phyloP scores from a whole-genome alignment of 2,329 filamentous ascomycete genomes.

The Nigrograna mackinnonii region DNA sequence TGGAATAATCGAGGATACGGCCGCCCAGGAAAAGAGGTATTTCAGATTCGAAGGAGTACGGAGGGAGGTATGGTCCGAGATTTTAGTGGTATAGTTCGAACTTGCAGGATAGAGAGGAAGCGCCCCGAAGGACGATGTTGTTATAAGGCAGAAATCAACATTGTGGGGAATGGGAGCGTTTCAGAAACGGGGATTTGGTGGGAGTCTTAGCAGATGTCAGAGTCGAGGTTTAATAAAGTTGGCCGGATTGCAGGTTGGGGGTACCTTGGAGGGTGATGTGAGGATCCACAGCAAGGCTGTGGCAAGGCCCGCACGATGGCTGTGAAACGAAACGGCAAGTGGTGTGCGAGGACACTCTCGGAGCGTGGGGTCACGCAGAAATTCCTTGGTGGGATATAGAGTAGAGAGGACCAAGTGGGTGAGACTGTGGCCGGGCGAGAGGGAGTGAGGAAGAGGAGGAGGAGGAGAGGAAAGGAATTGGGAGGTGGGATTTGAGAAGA shows the following conservation, averaged over 20 bases:
- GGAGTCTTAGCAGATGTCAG: conserved; percentile 17
- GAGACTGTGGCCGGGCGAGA: not conserved
- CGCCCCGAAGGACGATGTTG: conserved; percentile 38
- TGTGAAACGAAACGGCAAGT: conserved; percentile 21
- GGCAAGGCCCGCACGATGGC: conserved; percentile 30
- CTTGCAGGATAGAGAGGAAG: not conserved
- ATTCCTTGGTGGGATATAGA: too few relatives aligned
- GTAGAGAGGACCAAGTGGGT: too few relatives aligned
- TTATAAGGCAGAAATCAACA: conserved; percentile 43
- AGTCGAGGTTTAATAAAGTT: conserved; percentile 23
- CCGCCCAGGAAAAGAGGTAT: too few relatives aligned
- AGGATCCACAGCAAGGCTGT: conserved; percentile 33
- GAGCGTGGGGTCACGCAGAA: too few relatives aligned
- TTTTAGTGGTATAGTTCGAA: conserved; percentile 2
- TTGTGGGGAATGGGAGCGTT: conserved; percentile 31
- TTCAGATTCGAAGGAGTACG: conserved; percentile 5
- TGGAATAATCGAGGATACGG: too few relatives aligned
- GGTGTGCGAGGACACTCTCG: too few relatives aligned
- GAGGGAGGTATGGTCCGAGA: conserved; percentile 3
- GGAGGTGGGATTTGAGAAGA: not conserved
- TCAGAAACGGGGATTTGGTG: conserved; percentile 28
- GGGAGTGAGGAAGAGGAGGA: not conserved
- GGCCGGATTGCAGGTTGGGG: conserved; percentile 22
- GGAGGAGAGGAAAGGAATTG: not conserved
- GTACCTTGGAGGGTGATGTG: conserved; percentile 37